Conservation (phyloP, 495 filamentous ascomycete genomes). For the Aspergillus mulundensis region DNA sequence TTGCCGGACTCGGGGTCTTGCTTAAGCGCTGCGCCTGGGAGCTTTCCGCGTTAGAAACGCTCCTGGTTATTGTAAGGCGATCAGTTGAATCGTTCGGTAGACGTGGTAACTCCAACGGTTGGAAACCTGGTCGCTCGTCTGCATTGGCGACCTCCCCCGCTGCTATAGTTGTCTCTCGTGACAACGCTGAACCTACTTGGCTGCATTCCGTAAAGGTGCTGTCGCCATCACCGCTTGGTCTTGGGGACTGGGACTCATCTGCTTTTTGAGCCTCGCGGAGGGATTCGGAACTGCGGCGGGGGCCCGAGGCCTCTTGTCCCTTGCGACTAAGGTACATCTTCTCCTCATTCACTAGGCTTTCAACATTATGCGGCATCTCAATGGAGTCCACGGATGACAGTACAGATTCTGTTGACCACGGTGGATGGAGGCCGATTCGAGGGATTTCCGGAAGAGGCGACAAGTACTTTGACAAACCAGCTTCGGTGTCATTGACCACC, state of each 20-base stretch:
- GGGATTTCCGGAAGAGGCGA: constrained; percentile 44
- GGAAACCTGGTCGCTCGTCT: neutral
- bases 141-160: neutral
- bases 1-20: neutral
- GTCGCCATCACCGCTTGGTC: neutral
- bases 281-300: constrained; percentile 7
- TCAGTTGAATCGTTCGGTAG: neutral
- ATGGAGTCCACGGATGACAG: constrained; percentile 61
- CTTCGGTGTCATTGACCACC: constrained; percentile 28
- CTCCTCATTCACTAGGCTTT: constrained; percentile 78
- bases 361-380: constrained; percentile 70
- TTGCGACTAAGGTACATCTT: constrained; percentile 69
- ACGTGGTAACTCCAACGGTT: neutral
- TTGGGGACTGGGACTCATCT: neutral
- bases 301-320: constrained; percentile 34
- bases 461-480: constrained; percentile 34
- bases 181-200: neutral
- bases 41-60: neutral
- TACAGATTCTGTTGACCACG: constrained; percentile 69
- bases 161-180: neutral
- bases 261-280: neutral
- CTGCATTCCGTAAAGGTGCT: neutral
- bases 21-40: neutral
- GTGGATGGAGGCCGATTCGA: constrained; percentile 51
- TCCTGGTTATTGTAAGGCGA: neutral